These are phyloP conservation scores for Austroboletus festivus DNA, from an alignment of 768 basidiomycete genomes.

Conservation along the genomic window DNA sequence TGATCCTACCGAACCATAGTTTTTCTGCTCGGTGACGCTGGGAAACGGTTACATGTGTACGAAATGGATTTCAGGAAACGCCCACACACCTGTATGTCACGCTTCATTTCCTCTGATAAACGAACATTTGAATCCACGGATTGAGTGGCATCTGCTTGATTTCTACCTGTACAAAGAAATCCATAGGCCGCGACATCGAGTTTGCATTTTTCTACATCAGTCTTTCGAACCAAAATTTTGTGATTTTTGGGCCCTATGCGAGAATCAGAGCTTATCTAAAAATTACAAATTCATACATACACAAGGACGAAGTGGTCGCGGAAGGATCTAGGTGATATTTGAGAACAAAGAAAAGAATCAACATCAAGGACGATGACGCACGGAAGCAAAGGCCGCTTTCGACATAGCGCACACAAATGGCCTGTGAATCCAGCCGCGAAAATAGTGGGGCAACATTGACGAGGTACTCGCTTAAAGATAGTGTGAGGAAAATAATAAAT, in stretches of 20 bases:
- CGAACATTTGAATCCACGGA: no score
- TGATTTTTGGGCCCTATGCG: slow-evolving; percentile 19
- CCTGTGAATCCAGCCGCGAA: not conserved
- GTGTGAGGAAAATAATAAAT: not conserved
- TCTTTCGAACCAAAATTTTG: slow-evolving; percentile 14
- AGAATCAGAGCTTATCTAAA: not conserved
- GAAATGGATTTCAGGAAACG: not conserved
- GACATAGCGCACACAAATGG: slow-evolving; percentile 20
- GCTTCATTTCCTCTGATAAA: no score
- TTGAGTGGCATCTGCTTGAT: no score
- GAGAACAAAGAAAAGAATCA: not conserved
- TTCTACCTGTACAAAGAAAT: no score
- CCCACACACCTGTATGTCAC: slow-evolving; percentile 1
- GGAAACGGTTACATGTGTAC: not conserved
- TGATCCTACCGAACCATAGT: slow-evolving; percentile 10
- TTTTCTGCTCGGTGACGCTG: slow-evolving; percentile 5
- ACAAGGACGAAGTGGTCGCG: slow-evolving; percentile 2
- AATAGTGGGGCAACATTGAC: slow-evolving; percentile 1
- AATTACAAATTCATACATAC: not conserved
- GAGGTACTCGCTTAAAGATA: slow-evolving; percentile 16
- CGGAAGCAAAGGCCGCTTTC: slow-evolving; percentile 23
- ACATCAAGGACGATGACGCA: slow-evolving; percentile 8
- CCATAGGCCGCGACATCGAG: not conserved
- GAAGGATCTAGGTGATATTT: slow-evolving; percentile 3
- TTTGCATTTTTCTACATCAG: slow-evolving; percentile 12